phyloP scores from a whole-genome alignment of 2,329 filamentous ascomycete species.

The Alternaria sp. region DNA sequence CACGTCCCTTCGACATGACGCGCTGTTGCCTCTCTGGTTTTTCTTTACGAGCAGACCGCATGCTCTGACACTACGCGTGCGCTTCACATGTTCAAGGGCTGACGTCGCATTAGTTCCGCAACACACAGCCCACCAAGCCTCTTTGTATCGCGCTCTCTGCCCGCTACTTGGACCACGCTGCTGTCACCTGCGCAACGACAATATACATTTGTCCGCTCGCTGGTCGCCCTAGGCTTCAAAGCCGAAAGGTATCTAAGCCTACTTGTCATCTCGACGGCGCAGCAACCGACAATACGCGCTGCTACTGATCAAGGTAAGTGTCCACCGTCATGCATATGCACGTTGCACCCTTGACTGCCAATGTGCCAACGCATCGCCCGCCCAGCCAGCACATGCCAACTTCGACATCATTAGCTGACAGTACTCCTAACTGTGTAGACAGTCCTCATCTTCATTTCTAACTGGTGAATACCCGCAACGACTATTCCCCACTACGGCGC shows the following conservation, averaged over 20 bases:
- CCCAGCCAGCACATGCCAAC: constrained; percentile 50
- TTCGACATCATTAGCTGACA: constrained; percentile 48
- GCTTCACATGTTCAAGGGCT: constrained; percentile 35
- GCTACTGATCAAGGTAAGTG: constrained; percentile 50
- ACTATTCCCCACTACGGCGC: constrained; percentile 48
- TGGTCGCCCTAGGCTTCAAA: constrained; percentile 29
- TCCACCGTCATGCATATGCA: constrained; percentile 53
- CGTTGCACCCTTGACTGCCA: constrained; percentile 40
- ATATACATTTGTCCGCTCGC: constrained; percentile 34
- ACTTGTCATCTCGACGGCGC: constrained; percentile 35
- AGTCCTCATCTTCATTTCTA: constrained; percentile 39
- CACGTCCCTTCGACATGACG: neutral
- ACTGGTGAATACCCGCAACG: constrained; percentile 48
- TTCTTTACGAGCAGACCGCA: neutral
- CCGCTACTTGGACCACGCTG: constrained; percentile 27
- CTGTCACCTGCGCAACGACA: constrained; percentile 38
- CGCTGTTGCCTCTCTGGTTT: neutral
- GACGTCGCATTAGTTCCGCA: constrained; percentile 24
- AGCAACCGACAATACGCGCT: constrained; percentile 34
- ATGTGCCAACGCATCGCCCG: constrained; percentile 53
- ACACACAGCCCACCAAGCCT: constrained; percentile 35
- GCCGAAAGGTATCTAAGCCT: constrained; percentile 27
- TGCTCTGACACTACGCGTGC: constrained; percentile 14
- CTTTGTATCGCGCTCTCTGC: constrained; percentile 36
- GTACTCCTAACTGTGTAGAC: constrained; percentile 44